phyloP scores from a whole-genome alignment of 108 stramenopile genomes.

The Parietichytrium sp. region DNA sequence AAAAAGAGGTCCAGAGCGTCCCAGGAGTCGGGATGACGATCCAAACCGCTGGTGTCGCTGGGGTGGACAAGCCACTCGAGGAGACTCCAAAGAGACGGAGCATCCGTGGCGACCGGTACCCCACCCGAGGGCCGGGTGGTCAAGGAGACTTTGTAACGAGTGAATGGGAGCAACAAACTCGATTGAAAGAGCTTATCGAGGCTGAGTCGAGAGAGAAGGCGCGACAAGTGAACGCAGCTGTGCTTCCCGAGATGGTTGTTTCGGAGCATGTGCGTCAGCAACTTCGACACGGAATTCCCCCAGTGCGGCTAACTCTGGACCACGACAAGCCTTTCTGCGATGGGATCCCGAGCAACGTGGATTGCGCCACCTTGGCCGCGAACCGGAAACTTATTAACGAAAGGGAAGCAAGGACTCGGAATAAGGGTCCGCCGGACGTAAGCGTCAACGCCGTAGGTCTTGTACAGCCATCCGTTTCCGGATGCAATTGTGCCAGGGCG shows the following conservation, averaged over 20 bases:
- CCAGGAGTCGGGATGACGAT: not conserved
- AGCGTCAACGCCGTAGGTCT: not conserved
- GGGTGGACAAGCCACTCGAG: too few relatives aligned
- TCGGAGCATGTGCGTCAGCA: not conserved
- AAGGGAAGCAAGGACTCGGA: not conserved
- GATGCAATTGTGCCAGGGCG: conserved; percentile 18
- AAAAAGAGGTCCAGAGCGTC: not conserved
- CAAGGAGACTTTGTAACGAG: conserved; percentile 7
- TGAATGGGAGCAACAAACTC: not conserved
- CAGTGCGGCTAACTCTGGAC: not conserved
- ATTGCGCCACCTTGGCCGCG: not conserved
- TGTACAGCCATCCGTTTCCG: not conserved
- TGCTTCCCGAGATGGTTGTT: conserved; percentile 14
- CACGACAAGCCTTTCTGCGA: not conserved
- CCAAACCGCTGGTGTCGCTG: not conserved
- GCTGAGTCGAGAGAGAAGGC: not conserved
- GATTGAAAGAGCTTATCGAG: conserved; percentile 12
- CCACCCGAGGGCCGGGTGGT: not conserved
- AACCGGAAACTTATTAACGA: too few relatives aligned
- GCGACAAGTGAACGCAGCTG: conserved; percentile 2
- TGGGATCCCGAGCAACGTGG: not conserved
- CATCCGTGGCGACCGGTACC: conserved; percentile 6
- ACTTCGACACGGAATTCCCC: not conserved
- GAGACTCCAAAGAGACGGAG: too few relatives aligned
- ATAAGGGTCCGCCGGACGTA: not conserved